Base-by-base conservation (phyloP, 805 yeast genomes). In the Candida palmyrensis region DNA sequence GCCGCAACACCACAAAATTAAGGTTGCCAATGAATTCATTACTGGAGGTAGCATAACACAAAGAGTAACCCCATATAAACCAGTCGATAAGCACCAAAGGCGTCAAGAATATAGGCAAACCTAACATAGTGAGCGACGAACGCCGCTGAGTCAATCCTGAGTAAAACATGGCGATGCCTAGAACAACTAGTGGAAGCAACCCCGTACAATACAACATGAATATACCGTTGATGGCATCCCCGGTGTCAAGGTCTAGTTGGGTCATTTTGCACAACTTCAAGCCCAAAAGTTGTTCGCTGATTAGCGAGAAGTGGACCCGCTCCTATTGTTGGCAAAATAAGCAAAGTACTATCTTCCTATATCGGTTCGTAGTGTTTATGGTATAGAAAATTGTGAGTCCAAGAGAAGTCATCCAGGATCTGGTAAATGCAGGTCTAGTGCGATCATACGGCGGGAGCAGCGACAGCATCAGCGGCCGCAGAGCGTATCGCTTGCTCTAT, bases 21-120 rank as follows among this genome's bases (percentile, higher is more conserved):
- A 62, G 42, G 25, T 50, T 41, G 5, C 68, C 68, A 29, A 66
- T 63, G 36, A 53, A 66, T 20, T 38, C 35, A 37, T 63, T 64
- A 7, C 45, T 27, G 1, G 69, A 38, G n/a, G 54, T 41, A 2
- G 64, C 47, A 38, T 65, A 66, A 33, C 67, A 58, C 10, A 66
- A 48, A 1, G 71, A 63, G 36, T 66, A 66, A 5, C 72, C 59
- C 70, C 69, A 63, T 6, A 66, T 62, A 43, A 49, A 66, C 71
- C 71, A 66, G 39, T 66, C 72, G 13, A 66, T 33, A 22, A 61
- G 42, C 3, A 63, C 41, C 1, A 62, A 36, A 1, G 68, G 64
- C 2, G 44, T 28, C 12, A 64, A 31, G 11, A 62, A 29, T 6
- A 55, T 13, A 5, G 71, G 68, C 9, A 62, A 35, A 2, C 67